Evolutionary conservation across 1,284 basidiomycete genomes (phyloP), one percentile per base, ranked within the genome.

Genomic region (Clitocybe nebularis): DNA sequence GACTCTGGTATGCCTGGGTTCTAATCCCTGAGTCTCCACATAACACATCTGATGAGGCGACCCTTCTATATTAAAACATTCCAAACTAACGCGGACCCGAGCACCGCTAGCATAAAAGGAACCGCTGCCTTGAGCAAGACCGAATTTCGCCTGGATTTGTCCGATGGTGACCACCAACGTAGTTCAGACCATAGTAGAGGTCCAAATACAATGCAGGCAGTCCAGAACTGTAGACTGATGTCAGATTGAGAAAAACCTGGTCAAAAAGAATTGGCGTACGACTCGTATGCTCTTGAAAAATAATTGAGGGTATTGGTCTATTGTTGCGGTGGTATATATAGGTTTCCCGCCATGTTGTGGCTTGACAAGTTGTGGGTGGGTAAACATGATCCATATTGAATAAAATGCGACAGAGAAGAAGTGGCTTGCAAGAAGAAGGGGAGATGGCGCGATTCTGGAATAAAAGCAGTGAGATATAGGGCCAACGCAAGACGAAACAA

Each of bases 351-450:
- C 58, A n/a, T 19, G 9, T 48, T 47, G 9, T 35, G 29, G 1
- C 49, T 26, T 4, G 50, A 40, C 2, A 49, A 19, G 67, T 6
- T 67, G 71, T 29, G 84, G 79, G 48, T 84, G 79, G 3, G 79
- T 82, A 65, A 96, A 91, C 61, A 96, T 74, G 32, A 88, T 71
- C 76, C 82, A 95, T 56, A 95, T 89, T 8, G 86, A 81, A 67
- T 96, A 98, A 50, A 99, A 79, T 0, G 95, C 95, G 49, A 99
- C 95, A 19, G 78, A 72, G 74, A 96, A 99, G 70, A 99, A 99
- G 71, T 99, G 95, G 54, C 79, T 82, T 55, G 89, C 84, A 19
- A 99, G 81, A 28, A 92, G 66, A 19, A 79, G 51, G 0, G 92
- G 91, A 14, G 84, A 83, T 1, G 90, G 87, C 2, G 80, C 74